Base-by-base conservation (phyloP, 768 basidiomycete species). In the Trametes maxima region DNA sequence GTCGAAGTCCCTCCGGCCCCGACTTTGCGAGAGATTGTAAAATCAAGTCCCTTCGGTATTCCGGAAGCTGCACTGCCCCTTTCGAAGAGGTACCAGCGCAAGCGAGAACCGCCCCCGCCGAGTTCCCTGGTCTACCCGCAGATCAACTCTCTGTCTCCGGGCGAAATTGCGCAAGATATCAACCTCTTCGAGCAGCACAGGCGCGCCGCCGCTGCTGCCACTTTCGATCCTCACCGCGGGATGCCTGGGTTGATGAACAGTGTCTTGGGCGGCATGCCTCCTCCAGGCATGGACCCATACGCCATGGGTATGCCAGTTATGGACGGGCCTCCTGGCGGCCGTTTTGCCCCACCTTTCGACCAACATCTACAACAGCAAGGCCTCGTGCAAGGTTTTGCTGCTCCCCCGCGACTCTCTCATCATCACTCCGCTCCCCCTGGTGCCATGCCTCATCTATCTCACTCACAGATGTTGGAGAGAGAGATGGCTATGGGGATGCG, bases 11-110 rank as follows among this genome's bases (percentile, higher is more conserved):
- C 82, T 11, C 79, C 80, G 5, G 77, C 86, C 11, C 89, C 85
- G 1, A 82, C 85, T 11, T 76, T 92, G 33, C 83, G 86, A n/a
- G 83, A 87, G 67, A 82, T 91, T 33, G 75, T 87, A 67, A 86
- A 85, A 64, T 77, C 82, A 14, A 79, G 82, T 59, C 84, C 87
- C 0, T 81, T 84, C 54, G 76, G 75, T n/a, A 48, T 62, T 6
- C 56, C 67, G 0, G 62, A 68, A 10, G 57, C 72, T 1, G 66
- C 67, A 19, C 57, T 67, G 10, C 35, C 66, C 14, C 59, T 61
- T 0, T 28, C 43, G 48, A 68, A 65, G 39, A 60, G 57, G 12
- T 39, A n/a, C 16, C 40, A 33, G 17, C 65, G 37, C 37, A 67
- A 61, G 57, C 57, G 58, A 65, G 67, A 51, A 28, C 60, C 35